phyloP scores from a whole-genome alignment of 257 asterid species.

The Fraxinus americana region DNA sequence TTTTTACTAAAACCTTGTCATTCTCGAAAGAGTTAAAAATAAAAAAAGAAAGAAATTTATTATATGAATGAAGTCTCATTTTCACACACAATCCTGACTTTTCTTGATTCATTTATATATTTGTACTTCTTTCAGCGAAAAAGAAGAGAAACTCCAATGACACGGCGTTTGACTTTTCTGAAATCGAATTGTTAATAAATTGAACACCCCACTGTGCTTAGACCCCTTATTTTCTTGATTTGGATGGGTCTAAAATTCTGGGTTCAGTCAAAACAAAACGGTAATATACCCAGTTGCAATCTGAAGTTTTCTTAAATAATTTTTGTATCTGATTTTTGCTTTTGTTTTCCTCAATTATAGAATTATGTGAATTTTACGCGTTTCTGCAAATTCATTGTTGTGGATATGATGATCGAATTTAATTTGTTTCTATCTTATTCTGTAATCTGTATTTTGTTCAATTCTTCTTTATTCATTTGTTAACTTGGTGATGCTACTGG shows the following conservation, averaged over 20 bases:
- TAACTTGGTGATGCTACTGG: slow-evolving; percentile 5
- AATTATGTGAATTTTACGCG: not conserved
- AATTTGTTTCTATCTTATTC: not conserved
- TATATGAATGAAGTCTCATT: not conserved
- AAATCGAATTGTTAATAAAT: not conserved
- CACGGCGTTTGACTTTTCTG: not conserved
- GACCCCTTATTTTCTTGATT: not conserved
- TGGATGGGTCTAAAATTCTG: not conserved
- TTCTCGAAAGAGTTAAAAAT: not conserved
- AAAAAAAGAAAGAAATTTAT: no score
- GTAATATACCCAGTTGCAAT: not conserved
- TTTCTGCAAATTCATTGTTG: not conserved
- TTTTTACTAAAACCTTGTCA: not conserved
- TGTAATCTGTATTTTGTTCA: not conserved
- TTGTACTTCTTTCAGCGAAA: not conserved
- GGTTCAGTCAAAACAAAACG: not conserved
- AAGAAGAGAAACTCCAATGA: not conserved
- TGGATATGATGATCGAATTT: not conserved
- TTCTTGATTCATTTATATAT: not conserved
- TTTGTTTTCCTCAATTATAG: not conserved
- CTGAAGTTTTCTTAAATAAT: not conserved
- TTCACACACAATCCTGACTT: not conserved
- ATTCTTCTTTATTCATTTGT: slow-evolving; percentile 13
- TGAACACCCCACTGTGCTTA: not conserved
- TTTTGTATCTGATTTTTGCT: not conserved